Conservation (phyloP, 139 green algal genomes). For the Coelastrella sp. region DNA sequence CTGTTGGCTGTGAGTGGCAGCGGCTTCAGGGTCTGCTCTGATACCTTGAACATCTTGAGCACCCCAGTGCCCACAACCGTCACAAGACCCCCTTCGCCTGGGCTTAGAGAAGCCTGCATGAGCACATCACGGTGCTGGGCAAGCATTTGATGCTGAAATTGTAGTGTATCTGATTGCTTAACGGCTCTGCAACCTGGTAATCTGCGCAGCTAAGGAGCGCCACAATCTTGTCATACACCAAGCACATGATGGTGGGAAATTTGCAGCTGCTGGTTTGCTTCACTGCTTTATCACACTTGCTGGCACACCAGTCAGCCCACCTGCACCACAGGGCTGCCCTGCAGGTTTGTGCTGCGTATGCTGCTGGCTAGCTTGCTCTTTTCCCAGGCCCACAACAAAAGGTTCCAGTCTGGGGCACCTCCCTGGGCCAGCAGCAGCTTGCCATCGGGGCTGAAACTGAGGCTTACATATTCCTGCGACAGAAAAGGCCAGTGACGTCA, state of each 20-base stretch:
- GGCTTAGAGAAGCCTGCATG: constrained; percentile 72
- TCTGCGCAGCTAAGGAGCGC: too few species aligned
- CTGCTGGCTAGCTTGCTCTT: constrained; percentile 81
- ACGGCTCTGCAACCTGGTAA: too few species aligned
- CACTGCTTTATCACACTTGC: too few species aligned
- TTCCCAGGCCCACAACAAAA: constrained; percentile 92
- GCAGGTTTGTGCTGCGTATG: constrained; percentile 48
- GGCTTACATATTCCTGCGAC: constrained; percentile 84
- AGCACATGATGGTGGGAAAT: too few species aligned
- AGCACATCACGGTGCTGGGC: background rate
- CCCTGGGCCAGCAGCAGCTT: constrained; percentile 85
- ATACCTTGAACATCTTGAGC: constrained; percentile 62
- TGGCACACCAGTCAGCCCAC: background rate
- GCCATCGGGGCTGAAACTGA: constrained; percentile 89
- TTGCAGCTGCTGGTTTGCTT: too few species aligned
- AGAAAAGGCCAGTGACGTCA: too few species aligned
- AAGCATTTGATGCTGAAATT: background rate
- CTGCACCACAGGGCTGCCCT: constrained; percentile 39
- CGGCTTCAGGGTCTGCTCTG: constrained; percentile 62
- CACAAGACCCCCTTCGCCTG: constrained; percentile 61
- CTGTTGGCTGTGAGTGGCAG: constrained; percentile 45
- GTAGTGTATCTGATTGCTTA: too few species aligned
- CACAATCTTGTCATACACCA: too few species aligned
- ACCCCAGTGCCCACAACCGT: constrained; percentile 70
- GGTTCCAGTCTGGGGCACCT: constrained; percentile 88